These are phyloP conservation scores for Aureoboletus auriporus DNA, from an alignment of 768 basidiomycete species.

Conservation along the genomic window DNA sequence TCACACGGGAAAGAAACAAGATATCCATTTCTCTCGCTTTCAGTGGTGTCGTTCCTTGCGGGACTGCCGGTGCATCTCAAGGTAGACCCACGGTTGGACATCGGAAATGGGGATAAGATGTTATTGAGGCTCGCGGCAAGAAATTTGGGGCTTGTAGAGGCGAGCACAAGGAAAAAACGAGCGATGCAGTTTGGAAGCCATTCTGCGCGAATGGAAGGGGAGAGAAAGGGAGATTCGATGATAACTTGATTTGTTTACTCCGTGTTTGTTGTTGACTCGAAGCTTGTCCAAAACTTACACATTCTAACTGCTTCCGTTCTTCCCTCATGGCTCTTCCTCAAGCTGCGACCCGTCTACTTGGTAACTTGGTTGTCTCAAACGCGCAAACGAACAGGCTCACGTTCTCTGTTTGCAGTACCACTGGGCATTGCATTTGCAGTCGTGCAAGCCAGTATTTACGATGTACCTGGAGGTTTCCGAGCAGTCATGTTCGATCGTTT, in stretches of 20 bases:
- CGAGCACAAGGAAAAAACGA: conserved; percentile 76
- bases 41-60: conserved; percentile 74
- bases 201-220: conserved; percentile 76
- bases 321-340: conserved; percentile 49
- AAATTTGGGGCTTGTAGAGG: conserved; percentile 71
- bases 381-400: conserved; percentile 9
- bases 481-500: conserved; percentile 99
- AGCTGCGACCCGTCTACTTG: conserved; percentile 44
- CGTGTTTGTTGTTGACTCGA: conserved; percentile 20
- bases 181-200: conserved; percentile 98
- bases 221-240: conserved; percentile 46
- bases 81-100: conserved; percentile 65
- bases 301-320: neutral
- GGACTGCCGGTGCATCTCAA: conserved; percentile 78
- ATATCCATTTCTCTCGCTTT: conserved; percentile 85
- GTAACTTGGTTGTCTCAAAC: conserved; percentile 30
- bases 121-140: conserved; percentile 68
- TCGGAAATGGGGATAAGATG: conserved; percentile 89
- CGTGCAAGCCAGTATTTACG: conserved; percentile 52
- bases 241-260: conserved; percentile 21
- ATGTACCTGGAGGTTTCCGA: conserved; percentile 87
- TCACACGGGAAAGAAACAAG: conserved; percentile 89
- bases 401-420: conserved; percentile 19
- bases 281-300: neutral
- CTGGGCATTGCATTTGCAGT: conserved; percentile 40